Evolutionary conservation across 352 stramenopile genomes (phyloP).

Genomic region (Phytopythium chamaehyphon): DNA sequence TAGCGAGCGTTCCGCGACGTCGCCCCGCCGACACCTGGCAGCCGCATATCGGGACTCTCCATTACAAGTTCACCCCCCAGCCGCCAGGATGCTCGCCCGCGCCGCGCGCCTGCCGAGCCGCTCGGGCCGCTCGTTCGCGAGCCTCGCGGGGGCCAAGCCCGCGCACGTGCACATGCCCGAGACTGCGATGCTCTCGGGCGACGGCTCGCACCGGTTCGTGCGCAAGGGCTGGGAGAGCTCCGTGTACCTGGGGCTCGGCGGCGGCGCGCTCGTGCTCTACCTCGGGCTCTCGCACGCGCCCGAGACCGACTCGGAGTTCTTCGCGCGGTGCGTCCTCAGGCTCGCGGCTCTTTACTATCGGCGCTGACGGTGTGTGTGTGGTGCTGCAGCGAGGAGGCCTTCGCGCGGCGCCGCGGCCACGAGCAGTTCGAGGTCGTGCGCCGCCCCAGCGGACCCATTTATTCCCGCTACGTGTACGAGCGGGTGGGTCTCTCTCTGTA

Average conservation of each 20-base stretch:
- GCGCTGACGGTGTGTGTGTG: too few relatives aligned
- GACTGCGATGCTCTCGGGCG: conserved; percentile 86
- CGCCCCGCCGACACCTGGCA: too few relatives aligned
- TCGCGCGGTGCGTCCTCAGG: conserved; percentile 45
- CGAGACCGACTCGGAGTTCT: conserved; percentile 82
- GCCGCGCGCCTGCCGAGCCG: conserved; percentile 24
- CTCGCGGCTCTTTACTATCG: not conserved
- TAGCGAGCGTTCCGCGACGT: not conserved
- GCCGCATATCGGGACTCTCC: not conserved
- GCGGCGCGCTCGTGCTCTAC: conserved; percentile 66
- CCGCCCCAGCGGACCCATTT: conserved; percentile 38
- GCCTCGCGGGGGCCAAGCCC: conserved; percentile 26
- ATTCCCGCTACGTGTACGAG: conserved; percentile 47
- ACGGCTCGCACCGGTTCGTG: conserved; percentile 75
- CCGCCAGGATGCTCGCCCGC: conserved; percentile 29
- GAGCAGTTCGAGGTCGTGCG: conserved; percentile 38
- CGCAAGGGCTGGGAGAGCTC: conserved; percentile 85
- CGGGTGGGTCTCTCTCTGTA: conserved; percentile 23
- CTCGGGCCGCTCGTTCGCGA: conserved; percentile 46
- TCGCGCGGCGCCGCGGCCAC: conserved; percentile 44
- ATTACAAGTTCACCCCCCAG: conserved; percentile 1
- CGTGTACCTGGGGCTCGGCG: conserved; percentile 70
- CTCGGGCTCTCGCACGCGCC: conserved; percentile 75
- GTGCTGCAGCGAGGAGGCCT: conserved; percentile 46
- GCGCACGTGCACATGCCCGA: conserved; percentile 75